These are phyloP conservation scores for Phytophthora melonis DNA, from an alignment of 352 stramenopile species.

Conservation along the genomic window DNA sequence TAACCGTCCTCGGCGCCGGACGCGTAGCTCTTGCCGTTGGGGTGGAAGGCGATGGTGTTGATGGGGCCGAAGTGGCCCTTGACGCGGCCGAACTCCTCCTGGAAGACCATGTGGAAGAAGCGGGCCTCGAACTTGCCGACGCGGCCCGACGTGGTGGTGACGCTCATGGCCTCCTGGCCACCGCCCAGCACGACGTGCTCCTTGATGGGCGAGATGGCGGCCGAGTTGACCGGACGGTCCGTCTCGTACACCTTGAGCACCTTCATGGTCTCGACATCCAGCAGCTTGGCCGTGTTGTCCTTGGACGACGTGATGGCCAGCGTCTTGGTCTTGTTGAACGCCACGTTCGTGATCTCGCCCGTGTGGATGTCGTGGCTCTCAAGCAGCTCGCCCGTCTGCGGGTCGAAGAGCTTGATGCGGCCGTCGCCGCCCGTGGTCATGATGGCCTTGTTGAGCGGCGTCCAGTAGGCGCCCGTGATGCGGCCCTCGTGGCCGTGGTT, in stretches of 20 bases:
- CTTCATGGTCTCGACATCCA: slow-evolving; percentile 95
- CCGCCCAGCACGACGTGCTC: slow-evolving; percentile 97
- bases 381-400: slow-evolving; percentile 70
- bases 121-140: slow-evolving; percentile 96
- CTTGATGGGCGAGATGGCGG: slow-evolving; percentile 97
- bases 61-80: slow-evolving; percentile 99
- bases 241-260: slow-evolving; percentile 99
- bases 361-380: slow-evolving; percentile 93
- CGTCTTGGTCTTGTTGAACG: slow-evolving; percentile 97
- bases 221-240: slow-evolving; percentile 98
- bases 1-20: slow-evolving; percentile 99
- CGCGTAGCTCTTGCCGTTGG: slow-evolving; percentile 98
- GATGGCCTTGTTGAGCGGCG: slow-evolving; percentile 88
- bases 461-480: slow-evolving; percentile 88
- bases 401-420: slow-evolving; percentile 84
- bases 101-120: slow-evolving; percentile 99
- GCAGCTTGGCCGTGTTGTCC: slow-evolving; percentile 97
- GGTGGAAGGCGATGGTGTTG: slow-evolving; percentile 99
- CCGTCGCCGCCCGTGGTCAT: slow-evolving; percentile 89
- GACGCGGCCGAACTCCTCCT: slow-evolving; percentile 98
- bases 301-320: slow-evolving; percentile 97
- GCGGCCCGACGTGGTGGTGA: slow-evolving; percentile 96
- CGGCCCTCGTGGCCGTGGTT: slow-evolving; percentile 84
- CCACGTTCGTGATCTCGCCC: slow-evolving; percentile 97
- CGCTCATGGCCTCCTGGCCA: slow-evolving; percentile 98